These are phyloP conservation scores for Fusarium liriodendri DNA, from an alignment of 2,329 filamentous ascomycete species.

Conservation along the genomic window DNA sequence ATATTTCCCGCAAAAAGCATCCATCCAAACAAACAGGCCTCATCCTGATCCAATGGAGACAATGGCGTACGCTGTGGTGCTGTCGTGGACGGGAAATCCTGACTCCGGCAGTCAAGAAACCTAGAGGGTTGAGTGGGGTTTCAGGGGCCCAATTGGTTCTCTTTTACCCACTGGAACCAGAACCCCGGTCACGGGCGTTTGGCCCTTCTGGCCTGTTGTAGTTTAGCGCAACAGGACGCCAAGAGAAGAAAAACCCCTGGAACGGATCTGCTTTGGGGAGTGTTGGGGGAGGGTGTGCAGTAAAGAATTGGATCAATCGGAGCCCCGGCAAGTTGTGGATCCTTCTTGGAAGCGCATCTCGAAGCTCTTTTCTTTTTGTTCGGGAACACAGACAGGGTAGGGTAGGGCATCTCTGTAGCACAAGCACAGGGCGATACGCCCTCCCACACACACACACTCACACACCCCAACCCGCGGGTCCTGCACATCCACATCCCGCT, in stretches of 20 bases:
- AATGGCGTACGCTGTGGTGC: constrained; percentile 11
- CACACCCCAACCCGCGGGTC: not conserved
- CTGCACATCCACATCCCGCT: not conserved
- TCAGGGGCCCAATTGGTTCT: not conserved
- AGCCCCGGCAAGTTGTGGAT: not conserved
- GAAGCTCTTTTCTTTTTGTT: not conserved
- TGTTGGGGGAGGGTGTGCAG: not conserved
- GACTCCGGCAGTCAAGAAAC: constrained; percentile 26
- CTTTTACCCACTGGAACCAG: not conserved
- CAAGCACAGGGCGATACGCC: not conserved
- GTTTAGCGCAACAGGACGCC: constrained; percentile 21
- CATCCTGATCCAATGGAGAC: constrained; percentile 14
- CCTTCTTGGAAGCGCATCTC: not conserved
- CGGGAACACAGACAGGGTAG: not conserved
- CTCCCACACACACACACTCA: not conserved
- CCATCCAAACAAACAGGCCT: constrained; percentile 17
- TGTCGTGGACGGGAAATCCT: constrained; percentile 16
- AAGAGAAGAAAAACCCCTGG: constrained; percentile 7
- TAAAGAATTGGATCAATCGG: not conserved
- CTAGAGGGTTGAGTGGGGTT: constrained; percentile 20
- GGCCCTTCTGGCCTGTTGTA: constrained; percentile 20
- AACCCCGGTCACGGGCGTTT: constrained; percentile 27
- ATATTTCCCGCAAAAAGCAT: not conserved
- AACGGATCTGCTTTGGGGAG: not conserved
- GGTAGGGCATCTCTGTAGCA: not conserved